Conservation (phyloP, 2,329 filamentous ascomycete species). For the Fusarium sp. region DNA sequence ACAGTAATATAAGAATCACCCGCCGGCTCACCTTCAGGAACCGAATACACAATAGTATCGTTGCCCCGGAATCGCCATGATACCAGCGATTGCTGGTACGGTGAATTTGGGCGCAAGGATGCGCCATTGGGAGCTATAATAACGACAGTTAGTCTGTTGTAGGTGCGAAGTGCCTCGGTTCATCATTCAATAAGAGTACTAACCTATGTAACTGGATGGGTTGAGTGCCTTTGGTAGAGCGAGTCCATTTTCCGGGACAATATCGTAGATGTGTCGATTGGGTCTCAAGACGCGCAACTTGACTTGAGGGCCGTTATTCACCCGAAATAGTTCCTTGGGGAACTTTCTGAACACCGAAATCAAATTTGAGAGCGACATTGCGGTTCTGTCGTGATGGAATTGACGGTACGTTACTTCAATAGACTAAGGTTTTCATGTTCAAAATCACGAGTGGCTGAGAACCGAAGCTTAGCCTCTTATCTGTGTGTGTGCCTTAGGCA, state of each 20-base stretch:
- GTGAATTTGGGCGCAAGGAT: conserved; percentile 34
- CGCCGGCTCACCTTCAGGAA: conserved; percentile 21
- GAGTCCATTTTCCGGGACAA: conserved; percentile 3
- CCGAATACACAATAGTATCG: conserved; percentile 24
- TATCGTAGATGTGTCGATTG: conserved; percentile 4
- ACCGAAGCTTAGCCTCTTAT: background rate
- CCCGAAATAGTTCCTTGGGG: conserved; percentile 16
- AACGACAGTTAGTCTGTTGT: background rate
- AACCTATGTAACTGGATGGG: conserved; percentile 5
- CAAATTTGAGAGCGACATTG: background rate
- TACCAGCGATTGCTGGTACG: conserved; percentile 34
- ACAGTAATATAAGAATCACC: background rate
- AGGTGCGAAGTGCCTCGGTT: background rate
- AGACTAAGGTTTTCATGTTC: background rate
- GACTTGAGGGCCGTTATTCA: conserved; percentile 5
- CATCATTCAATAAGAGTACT: background rate
- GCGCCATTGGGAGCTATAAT: conserved; percentile 38
- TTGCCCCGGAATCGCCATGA: conserved; percentile 20
- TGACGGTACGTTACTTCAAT: background rate
- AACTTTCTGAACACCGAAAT: background rate
- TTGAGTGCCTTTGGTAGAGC: conserved; percentile 10
- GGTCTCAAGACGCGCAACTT: background rate
- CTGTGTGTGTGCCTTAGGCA: background rate
- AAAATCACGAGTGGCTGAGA: background rate
- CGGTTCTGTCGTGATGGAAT: background rate